Evolutionary conservation across 257 asterid genomes (phyloP).

Genomic region (Scutellaria minor): DNA sequence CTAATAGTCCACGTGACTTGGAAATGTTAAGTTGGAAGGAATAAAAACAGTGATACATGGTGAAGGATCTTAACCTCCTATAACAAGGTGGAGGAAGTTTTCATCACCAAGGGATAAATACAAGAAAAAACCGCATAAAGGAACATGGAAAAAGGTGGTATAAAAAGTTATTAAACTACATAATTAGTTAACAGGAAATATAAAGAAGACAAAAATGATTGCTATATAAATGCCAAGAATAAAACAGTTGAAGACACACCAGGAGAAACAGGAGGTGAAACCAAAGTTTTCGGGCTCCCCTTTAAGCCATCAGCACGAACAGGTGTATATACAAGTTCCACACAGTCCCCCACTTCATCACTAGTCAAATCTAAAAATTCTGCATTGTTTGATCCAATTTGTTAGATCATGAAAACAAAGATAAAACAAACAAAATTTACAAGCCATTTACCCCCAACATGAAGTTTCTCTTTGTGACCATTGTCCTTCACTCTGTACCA

Average conservation of each 20-base stretch:
- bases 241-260: constrained; percentile 52
- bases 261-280: constrained; percentile 74
- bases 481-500: constrained; percentile 75
- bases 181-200: background rate
- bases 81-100: background rate
- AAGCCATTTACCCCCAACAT: constrained; percentile 58
- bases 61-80: constrained; percentile 12
- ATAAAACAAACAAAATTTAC: constrained; percentile 1
- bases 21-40: background rate
- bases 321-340: constrained; percentile 84
- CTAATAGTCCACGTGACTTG: constrained; percentile 7
- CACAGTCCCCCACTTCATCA: constrained; percentile 69
- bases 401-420: constrained; percentile 23
- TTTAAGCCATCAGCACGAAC: constrained; percentile 83
- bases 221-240: constrained; percentile 7
- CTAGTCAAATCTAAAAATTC: constrained; percentile 75
- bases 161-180: background rate
- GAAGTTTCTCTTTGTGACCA: constrained; percentile 70
- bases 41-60: background rate
- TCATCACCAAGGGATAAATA: background rate
- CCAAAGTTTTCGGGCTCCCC: constrained; percentile 61
- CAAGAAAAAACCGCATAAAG: background rate
- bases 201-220: background rate
- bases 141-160: background rate
- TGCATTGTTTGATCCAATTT: constrained; percentile 43